Evolutionary conservation across 208 protist genomes (phyloP).

Genomic region (Trypanosomatidae sp.): DNA sequence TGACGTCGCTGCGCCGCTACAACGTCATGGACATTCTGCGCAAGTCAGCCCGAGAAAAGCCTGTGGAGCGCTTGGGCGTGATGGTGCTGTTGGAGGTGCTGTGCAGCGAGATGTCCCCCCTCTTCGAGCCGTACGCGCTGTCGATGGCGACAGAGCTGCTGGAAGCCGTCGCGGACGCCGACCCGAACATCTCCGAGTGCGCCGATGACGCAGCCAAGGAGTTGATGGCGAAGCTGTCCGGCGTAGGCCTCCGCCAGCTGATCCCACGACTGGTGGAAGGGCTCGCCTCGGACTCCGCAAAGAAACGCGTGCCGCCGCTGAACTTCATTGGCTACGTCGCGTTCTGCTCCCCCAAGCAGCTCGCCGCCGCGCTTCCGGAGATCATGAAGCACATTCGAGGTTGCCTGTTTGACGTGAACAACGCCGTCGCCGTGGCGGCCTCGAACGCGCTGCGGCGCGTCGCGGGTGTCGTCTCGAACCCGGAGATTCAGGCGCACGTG

Average conservation of each 20-base stretch:
- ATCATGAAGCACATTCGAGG: slow-evolving; percentile 90
- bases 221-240: slow-evolving; percentile 77
- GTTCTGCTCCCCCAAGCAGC: slow-evolving; percentile 91
- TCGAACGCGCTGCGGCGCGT: slow-evolving; percentile 86
- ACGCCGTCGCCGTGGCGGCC: slow-evolving; percentile 75
- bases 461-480: slow-evolving; percentile 89
- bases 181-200: slow-evolving; percentile 85
- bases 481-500: slow-evolving; percentile 91
- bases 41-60: slow-evolving; percentile 65
- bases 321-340: slow-evolving; percentile 93
- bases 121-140: slow-evolving; percentile 90
- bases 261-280: slow-evolving; percentile 76
- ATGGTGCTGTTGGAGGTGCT: slow-evolving; percentile 90
- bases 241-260: slow-evolving; percentile 87
- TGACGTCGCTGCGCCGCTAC: slow-evolving; percentile 74
- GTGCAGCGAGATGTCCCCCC: slow-evolving; percentile 68
- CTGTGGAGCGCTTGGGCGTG: slow-evolving; percentile 72
- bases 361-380: slow-evolving; percentile 85
- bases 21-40: slow-evolving; percentile 66
- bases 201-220: slow-evolving; percentile 85
- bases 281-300: slow-evolving; percentile 76
- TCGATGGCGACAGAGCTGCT: slow-evolving; percentile 66
- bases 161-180: slow-evolving; percentile 80
- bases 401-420: slow-evolving; percentile 91
- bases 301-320: slow-evolving; percentile 80